phyloP scores from a whole-genome alignment of 176 grass and related monocot genomes.

The Lolium rigidum region DNA sequence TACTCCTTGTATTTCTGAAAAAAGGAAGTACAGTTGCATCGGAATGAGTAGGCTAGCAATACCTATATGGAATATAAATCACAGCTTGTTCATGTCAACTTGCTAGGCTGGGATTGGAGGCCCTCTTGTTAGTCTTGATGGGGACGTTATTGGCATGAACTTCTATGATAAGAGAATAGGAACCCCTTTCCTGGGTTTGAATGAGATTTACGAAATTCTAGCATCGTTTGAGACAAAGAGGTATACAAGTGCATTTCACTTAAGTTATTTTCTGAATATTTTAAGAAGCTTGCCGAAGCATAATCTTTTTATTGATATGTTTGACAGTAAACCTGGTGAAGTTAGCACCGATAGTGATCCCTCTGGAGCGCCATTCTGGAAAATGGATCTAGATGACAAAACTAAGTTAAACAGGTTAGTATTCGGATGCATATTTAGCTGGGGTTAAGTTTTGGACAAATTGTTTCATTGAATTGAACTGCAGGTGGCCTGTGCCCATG shows the following conservation, averaged over 20 bases:
- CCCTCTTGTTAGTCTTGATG: conserved; percentile 26
- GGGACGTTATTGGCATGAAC: conserved; percentile 7
- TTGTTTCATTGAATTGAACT: neutral
- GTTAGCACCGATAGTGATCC: neutral
- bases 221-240: conserved; percentile 12
- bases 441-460: conserved; percentile 2
- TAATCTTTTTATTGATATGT: neutral
- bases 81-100: neutral
- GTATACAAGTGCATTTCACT: neutral
- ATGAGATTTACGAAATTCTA: neutral
- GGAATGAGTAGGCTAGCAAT: too few species aligned
- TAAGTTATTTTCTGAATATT: neutral
- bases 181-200: conserved; percentile 1
- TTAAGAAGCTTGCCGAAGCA: neutral
- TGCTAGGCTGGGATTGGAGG: conserved; percentile 41
- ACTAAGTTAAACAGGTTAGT: neutral
- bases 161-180: conserved; percentile 34
- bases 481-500: neutral
- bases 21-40: neutral
- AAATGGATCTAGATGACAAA: neutral
- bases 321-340: conserved; percentile 1
- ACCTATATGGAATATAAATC: neutral
- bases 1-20: too few species aligned
- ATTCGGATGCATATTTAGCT: neutral
- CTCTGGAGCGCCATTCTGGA: neutral